phyloP scores from a whole-genome alignment of 2,329 filamentous ascomycete genomes.

The Sclerotinia glacialis region DNA sequence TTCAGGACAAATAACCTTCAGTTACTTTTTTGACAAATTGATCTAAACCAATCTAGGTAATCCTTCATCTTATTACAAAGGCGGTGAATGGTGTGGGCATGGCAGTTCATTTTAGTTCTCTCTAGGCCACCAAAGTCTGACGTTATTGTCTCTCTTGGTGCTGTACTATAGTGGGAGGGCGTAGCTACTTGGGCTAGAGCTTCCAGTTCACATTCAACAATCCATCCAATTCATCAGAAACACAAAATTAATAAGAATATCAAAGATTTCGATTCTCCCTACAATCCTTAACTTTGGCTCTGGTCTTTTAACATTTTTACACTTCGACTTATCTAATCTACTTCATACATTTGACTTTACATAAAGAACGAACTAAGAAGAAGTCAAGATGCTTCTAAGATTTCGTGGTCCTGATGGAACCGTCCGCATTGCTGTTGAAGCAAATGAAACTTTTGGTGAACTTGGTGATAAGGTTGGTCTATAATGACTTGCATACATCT shows the following conservation, averaged over 20 bases:
- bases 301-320: background rate
- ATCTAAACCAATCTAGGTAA: background rate
- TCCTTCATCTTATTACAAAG: background rate
- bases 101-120: background rate
- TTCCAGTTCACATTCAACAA: background rate
- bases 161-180: background rate
- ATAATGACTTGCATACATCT: background rate
- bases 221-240: background rate
- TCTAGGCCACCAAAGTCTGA: conserved; percentile 21
- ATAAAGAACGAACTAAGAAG: background rate
- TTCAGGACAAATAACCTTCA: conserved; percentile 21
- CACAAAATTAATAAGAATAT: conserved; percentile 3
- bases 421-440: conserved; percentile 77
- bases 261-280: background rate
- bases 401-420: conserved; percentile 84
- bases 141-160: background rate
- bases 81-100: conserved; percentile 12
- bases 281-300: background rate
- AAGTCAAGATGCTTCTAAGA: conserved; percentile 34
- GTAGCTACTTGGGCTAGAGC: background rate
- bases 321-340: background rate
- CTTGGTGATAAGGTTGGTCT: conserved; percentile 51
- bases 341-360: background rate
- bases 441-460: conserved; percentile 68
- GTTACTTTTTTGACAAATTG: background rate